Conservation (phyloP, 257 asterid species). For the Nicotiana tabacum region DNA sequence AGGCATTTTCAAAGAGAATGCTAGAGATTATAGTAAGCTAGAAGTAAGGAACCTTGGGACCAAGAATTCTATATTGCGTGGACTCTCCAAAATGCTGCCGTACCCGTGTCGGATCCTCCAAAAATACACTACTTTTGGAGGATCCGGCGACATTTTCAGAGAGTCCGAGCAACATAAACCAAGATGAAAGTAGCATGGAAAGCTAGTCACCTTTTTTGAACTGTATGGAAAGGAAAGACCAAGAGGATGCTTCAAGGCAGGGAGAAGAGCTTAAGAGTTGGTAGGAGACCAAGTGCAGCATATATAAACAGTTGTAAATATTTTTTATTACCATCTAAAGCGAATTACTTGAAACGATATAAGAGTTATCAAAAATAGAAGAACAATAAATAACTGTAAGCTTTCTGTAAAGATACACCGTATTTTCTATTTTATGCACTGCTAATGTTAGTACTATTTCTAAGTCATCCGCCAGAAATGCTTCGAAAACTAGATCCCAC, state of each 20-base stretch:
- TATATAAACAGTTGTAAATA: neutral
- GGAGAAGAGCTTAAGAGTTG: neutral
- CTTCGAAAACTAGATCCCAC: neutral
- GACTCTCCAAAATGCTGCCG: too few species aligned
- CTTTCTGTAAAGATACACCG: neutral
- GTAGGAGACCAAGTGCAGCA: neutral
- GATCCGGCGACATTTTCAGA: too few species aligned
- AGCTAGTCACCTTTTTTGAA: neutral
- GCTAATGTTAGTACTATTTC: neutral
- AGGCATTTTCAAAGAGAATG: neutral
- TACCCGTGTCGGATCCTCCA: too few species aligned
- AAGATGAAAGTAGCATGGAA: neutral
- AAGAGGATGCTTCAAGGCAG: neutral
- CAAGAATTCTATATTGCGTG: neutral
- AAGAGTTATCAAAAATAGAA: slow-evolving; percentile 3
- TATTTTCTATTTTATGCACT: neutral
- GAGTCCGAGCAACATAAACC: too few species aligned
- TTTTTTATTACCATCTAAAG: neutral
- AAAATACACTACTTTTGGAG: too few species aligned
- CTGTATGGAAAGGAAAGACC: neutral
- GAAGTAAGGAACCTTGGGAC: neutral
- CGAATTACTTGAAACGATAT: slow-evolving; percentile 4
- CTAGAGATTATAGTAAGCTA: neutral
- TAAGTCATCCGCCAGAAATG: neutral
- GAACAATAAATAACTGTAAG: neutral